These are phyloP conservation scores for Starmerella floris DNA, from an alignment of 805 yeast species.

Conservation along the genomic window DNA sequence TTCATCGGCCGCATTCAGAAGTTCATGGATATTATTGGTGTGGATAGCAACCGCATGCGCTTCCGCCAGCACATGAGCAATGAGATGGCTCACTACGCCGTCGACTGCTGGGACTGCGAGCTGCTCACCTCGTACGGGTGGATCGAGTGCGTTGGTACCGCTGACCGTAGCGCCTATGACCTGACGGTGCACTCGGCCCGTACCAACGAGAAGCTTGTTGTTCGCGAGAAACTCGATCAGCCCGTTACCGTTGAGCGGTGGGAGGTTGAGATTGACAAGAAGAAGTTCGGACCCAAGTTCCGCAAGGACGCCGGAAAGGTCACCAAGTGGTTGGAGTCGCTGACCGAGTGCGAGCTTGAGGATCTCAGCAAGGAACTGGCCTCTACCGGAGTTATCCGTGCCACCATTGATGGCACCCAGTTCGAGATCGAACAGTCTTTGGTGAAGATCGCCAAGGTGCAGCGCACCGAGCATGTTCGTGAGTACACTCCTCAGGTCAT, in stretches of 20 bases:
- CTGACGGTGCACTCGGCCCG: conserved; percentile 87
- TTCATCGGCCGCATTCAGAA: conserved; percentile 84
- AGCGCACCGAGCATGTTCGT: conserved; percentile 77
- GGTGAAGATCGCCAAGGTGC: conserved; percentile 61
- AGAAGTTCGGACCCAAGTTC: conserved; percentile 94
- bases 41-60: conserved; percentile 67
- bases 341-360: conserved; percentile 78
- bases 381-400: conserved; percentile 47
- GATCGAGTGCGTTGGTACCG: conserved; percentile 99
- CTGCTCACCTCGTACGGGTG: conserved; percentile 92
- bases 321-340: conserved; percentile 58
- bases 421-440: conserved; percentile 63
- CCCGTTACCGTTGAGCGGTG: conserved; percentile 71
- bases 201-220: conserved; percentile 89
- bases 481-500: conserved; percentile 95
- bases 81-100: conserved; percentile 99
- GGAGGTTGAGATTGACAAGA: conserved; percentile 82
- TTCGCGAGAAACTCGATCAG: conserved; percentile 74
- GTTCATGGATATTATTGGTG: conserved; percentile 81
- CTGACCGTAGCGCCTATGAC: conserved; percentile 97
- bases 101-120: conserved; percentile 99
- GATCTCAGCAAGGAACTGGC: conserved; percentile 56
- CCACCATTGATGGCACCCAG: conserved; percentile 52
- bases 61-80: conserved; percentile 98
- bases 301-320: conserved; percentile 93